Base-by-base conservation (phyloP, 108 stramenopile genomes). In the Cylindrotheca closterium region DNA sequence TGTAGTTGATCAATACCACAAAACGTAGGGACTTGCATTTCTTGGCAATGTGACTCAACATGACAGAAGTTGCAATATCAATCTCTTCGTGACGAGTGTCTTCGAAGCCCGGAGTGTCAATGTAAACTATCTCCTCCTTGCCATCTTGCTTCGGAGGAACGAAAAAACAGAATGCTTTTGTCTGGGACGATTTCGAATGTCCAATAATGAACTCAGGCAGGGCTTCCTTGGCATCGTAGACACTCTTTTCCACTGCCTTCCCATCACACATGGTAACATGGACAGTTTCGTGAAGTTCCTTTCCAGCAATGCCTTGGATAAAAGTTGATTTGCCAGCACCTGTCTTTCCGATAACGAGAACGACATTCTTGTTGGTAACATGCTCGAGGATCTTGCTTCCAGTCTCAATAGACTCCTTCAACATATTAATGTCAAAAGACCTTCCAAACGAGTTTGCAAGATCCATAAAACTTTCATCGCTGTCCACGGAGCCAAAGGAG, bases 241-340 rank as follows among this genome's bases (percentile, higher is more conserved):
- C 80, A 26, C 47, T 47, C 47, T 81, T 77, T 26, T 53, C 42
- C 17, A 61, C 78, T 5, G 34, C 52, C 4, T 75, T 58, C 2
- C 79, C 77, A 48, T 58, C 55, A 42, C 68, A 73, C 18, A 25
- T 26, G 17, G 68, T 33, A 46, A 27, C 50, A 47, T 77, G 75
- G 4, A 30, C 32, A n/a, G 56, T 22, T 28, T 47, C 24, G 24
- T 67, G 31, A 24, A 80, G 78, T 8, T 30, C 46, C 37, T 81
- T 85, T 45, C 83, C 83, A 34, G 84, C 80, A 24, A 85, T 77
- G 8, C 78, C 80, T 56, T 85, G 84, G 51, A 81, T 68, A 3
- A 85, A 47, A 5, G 75, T 73, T 17, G 50, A 54, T 47, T 85
- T 85, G 2, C 80, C 84, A 17, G 60, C 65, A 12, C 82, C 82